A percentile compares a stretch with the other conserved stretches of the same genome.
Conservation (phyloP, 805 yeast species). For the Ogataea angusta region DNA sequence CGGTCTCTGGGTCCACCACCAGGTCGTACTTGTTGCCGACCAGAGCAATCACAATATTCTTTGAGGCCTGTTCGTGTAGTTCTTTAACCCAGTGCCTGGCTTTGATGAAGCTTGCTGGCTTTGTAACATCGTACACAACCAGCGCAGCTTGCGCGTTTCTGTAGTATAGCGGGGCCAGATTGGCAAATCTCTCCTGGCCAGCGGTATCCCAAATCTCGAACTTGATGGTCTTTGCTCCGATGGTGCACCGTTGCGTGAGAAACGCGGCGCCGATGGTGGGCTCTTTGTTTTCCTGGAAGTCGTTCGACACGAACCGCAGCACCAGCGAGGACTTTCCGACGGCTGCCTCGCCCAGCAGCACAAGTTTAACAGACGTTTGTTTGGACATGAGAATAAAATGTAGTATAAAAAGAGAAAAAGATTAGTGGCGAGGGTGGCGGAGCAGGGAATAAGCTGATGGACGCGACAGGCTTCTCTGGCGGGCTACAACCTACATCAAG, state of each 20-base stretch:
- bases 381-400: constrained; percentile 9
- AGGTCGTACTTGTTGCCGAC: constrained; percentile 92
- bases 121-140: constrained; percentile 93
- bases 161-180: constrained; percentile 95
- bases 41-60: constrained; percentile 85
- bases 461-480: too few species aligned
- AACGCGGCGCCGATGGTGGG: constrained; percentile 99
- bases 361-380: constrained; percentile 75
- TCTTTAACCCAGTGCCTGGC: constrained; percentile 99
- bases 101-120: constrained; percentile 90
- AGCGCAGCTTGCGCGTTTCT: constrained; percentile 96
- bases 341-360: constrained; percentile 94
- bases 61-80: constrained; percentile 91
- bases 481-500: too few species aligned
- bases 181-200: constrained; percentile 96
- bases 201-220: constrained; percentile 97
- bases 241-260: constrained; percentile 86
- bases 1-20: constrained; percentile 48
- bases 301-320: constrained; percentile 87
- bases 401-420: constrained; percentile 4
- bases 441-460: background rate
- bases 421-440: constrained; percentile 11
- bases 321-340: constrained; percentile 95
- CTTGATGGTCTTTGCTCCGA: constrained; percentile 82
- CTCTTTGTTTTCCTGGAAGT: constrained; percentile 95